Evolutionary conservation across 495 filamentous ascomycete species (phyloP).

Genomic region (Hypoxylon trugodes): DNA sequence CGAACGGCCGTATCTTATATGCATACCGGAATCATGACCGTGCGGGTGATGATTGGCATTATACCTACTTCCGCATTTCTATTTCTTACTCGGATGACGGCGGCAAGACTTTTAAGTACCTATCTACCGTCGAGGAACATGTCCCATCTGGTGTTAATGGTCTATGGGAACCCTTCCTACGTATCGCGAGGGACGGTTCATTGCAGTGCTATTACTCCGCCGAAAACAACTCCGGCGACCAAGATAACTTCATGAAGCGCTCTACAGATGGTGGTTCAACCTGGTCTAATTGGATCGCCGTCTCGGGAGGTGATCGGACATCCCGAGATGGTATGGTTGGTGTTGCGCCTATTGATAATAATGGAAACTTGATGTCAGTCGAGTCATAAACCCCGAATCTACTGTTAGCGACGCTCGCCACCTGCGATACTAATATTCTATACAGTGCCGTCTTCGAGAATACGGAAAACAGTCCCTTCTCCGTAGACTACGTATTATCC

Average conservation of each 20-base stretch:
- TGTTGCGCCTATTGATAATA: slow-evolving; percentile 54
- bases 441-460: slow-evolving; percentile 63
- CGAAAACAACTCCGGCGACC: slow-evolving; percentile 62
- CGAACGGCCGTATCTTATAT: slow-evolving; percentile 58
- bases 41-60: slow-evolving; percentile 46
- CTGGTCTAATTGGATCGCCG: slow-evolving; percentile 56
- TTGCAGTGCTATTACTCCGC: slow-evolving; percentile 67
- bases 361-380: slow-evolving; percentile 47
- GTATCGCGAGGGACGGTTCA: slow-evolving; percentile 57
- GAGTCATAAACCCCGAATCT: not conserved
- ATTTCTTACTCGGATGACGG: slow-evolving; percentile 62
- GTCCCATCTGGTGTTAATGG: slow-evolving; percentile 48
- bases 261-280: slow-evolving; percentile 61
- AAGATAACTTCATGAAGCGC: slow-evolving; percentile 63
- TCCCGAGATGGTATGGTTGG: slow-evolving; percentile 69
- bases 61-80: slow-evolving; percentile 65
- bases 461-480: slow-evolving; percentile 55
- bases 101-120: slow-evolving; percentile 58
- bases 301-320: slow-evolving; percentile 56
- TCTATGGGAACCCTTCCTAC: slow-evolving; percentile 69
- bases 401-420: not conserved
- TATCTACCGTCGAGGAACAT: slow-evolving; percentile 58
- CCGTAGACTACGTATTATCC: slow-evolving; percentile 59
- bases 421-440: slow-evolving; percentile 3
- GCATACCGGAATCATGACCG: slow-evolving; percentile 70